Evolutionary conservation across 2,329 filamentous ascomycete species (phyloP), one percentile per base, ranked within the genome.

Genomic region (Huntiella abstrusa): DNA sequence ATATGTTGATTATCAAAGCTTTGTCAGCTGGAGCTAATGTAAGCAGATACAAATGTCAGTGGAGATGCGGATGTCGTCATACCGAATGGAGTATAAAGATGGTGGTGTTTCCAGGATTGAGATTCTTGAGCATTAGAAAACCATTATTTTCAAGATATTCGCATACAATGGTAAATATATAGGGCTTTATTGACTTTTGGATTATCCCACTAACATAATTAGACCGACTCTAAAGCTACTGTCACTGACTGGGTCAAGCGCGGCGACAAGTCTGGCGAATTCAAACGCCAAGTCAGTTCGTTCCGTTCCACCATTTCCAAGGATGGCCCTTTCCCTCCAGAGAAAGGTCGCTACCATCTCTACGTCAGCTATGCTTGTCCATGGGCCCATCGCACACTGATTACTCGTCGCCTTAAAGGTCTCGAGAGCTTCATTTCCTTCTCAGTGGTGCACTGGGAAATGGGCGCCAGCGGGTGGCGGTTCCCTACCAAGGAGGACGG

Each of bases 351-450:
- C 47, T 98, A 98, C 61, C 91, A 98, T 64, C 75, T 98, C 55
- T 98, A 88, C 59, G 80, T 94, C 54, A 88, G 81, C 56, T 94
- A 93, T 62, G 87, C 87, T 5, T 95, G 87, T 62, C 87, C 87
- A 3, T 95, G 87, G 87, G 87, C 88, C 4, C 84, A 85, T 57
- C 79, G 91, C 38, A 80, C 85, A 0, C 69, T 96, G 53, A 94
- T 96, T 54, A 81, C 83, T 2, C 74, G 88, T 49, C 80, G 85
- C 60, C 71, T 98, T 56, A 98, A 96, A 67, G 91, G 88, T 0
- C 70, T 98, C 0, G 83, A 96, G 55, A 80, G 92, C 48, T 71
- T 91, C 53, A 78, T 98, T 54, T 70, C 71, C 15, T 75, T 68
- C 54, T 91, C 84, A 0, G 76, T 75, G n/a, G 87, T 95, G 45